A percentile compares a stretch with the other conserved stretches of the same genome.
phyloP scores from a whole-genome alignment of 345 rosid genomes.

The Citrus cavaleriei region DNA sequence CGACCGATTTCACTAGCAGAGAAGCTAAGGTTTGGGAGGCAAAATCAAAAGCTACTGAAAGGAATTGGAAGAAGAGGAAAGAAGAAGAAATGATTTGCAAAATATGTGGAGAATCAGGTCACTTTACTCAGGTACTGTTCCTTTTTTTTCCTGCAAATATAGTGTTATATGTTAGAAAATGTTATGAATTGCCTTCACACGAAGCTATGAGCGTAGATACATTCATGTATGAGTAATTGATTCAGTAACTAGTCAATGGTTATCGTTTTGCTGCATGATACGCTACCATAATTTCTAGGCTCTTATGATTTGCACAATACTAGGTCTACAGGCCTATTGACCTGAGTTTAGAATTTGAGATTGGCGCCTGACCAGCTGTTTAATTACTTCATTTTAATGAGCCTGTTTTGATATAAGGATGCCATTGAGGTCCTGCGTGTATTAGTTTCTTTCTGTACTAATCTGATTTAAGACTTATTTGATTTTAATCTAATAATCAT shows the following conservation, averaged over 20 bases:
- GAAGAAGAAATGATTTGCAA: constrained; percentile 99
- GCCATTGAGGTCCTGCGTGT: background rate
- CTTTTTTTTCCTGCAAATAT: background rate
- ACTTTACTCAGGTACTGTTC: constrained; percentile 84
- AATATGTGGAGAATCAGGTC: constrained; percentile 96
- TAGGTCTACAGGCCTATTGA: background rate
- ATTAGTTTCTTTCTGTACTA: background rate
- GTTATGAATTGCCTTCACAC: background rate
- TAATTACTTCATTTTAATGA: background rate
- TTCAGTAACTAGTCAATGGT: background rate
- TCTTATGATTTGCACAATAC: background rate
- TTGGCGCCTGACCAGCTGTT: background rate
- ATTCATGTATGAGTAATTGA: background rate
- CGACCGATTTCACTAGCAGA: constrained; percentile 95
- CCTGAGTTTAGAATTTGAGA: background rate
- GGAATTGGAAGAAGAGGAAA: constrained; percentile 98
- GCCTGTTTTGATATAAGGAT: background rate
- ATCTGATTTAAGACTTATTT: background rate
- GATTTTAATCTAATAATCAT: background rate
- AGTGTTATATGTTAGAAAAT: background rate
- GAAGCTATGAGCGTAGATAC: background rate
- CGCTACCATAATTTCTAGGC: background rate
- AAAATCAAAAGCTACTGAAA: constrained; percentile 95
- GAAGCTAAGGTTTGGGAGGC: constrained; percentile 99
- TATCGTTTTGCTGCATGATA: background rate